phyloP scores from a whole-genome alignment of 768 basidiomycete genomes.

The Chlorophyllum brunneum region DNA sequence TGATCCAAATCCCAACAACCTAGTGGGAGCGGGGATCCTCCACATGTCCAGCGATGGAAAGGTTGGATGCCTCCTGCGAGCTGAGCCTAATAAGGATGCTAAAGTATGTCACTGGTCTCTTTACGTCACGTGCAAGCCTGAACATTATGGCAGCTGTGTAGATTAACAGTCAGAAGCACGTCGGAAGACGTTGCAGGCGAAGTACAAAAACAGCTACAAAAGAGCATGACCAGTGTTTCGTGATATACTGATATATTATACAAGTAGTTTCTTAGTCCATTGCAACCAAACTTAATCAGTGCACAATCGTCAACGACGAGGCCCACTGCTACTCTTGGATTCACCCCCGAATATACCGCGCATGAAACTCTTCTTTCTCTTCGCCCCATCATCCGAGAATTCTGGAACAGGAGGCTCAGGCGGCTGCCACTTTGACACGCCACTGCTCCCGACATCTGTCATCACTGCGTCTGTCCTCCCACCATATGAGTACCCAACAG shows the following conservation, averaged over 20 bases:
- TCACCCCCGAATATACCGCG: slow-evolving; percentile 41
- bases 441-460: not conserved
- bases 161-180: slow-evolving; percentile 91
- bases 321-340: slow-evolving; percentile 5
- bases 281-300: slow-evolving; percentile 4
- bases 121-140: not conserved
- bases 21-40: slow-evolving; percentile 94
- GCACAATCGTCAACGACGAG: slow-evolving; percentile 4
- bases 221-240: slow-evolving; percentile 29
- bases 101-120: slow-evolving; percentile 52
- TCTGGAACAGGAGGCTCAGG: slow-evolving; percentile 23
- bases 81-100: slow-evolving; percentile 95
- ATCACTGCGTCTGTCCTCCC: not conserved
- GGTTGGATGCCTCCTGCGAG: slow-evolving; percentile 87
- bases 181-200: slow-evolving; percentile 84
- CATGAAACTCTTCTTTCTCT: slow-evolving; percentile 38
- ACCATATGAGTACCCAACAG: not conserved
- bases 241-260: slow-evolving; percentile 16
- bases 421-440: slow-evolving; percentile 12
- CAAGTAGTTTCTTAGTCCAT: slow-evolving; percentile 20
- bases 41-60: slow-evolving; percentile 91
- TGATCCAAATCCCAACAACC: slow-evolving; percentile 91
- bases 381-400: slow-evolving; percentile 33
- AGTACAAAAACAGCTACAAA: slow-evolving; percentile 55
- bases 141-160: slow-evolving; percentile 61